Evolutionary conservation across 306 rosid genomes (phyloP), one percentile per base, ranked within the genome.

Genomic region (Cucumis hystrix): DNA sequence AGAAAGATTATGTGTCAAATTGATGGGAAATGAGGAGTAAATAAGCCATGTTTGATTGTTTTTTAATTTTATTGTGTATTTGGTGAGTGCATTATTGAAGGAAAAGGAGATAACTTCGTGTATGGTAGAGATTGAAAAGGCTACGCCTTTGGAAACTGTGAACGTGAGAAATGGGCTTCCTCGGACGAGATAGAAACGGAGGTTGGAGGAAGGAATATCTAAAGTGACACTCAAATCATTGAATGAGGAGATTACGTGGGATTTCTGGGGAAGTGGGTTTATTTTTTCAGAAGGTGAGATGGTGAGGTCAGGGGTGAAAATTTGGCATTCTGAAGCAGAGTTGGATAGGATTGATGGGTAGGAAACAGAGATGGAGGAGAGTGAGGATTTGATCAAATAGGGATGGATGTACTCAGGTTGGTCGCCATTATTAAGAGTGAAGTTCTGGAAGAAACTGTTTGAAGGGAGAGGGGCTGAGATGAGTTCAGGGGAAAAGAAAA

Each of bases 381-480:
- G 69, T 0, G 93, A 80, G 47, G 93, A 85, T 85, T 90, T 90
- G 80, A 91, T 64, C 73, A 86, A 83, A 64, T 94, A 94, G 10
- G 98, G 97, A 81, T 94, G 98, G 77, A 94, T 72, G 80, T 87
- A 94, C 57, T 91, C 98, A 2, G 90, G 89, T 74, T 88, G 96
- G n/a, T 94, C 95, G 7, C 93, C 98, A 69, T 89, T 89, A 45
- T 90, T 90, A 0, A 91, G 93, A 14, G 81, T 87, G 37, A 83
- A 88, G 85, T 94, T 94, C 79, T 94, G 98, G 86, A 90, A 94
- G 87, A 94, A 94, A 16, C 96, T 89, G 86, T 91, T 92, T 0
- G 98, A 90, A 11, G 98, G 96, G 25, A 91, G 94, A 1, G 98
- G 95, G 52, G 73, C 52, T 14, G 89, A 81, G 73, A 90, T 81